Conservation (phyloP, 768 basidiomycete species). For the Tylopilus sp. region DNA sequence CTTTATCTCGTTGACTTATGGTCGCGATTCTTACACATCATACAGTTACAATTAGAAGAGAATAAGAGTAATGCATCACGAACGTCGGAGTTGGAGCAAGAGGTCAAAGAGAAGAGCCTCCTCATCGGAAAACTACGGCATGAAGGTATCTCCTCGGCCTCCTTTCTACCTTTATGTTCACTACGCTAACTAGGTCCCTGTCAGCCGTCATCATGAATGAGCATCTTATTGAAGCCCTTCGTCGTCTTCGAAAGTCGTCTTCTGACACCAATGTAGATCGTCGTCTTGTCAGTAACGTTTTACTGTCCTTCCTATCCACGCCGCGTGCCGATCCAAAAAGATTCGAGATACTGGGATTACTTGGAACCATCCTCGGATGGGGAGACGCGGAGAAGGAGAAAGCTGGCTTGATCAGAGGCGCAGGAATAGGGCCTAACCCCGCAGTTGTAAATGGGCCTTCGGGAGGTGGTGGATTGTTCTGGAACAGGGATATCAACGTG, state of each 20-base stretch:
- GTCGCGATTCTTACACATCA: conserved; percentile 2
- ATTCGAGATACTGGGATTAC: conserved; percentile 91
- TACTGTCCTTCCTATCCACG: conserved; percentile 85
- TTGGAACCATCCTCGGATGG: conserved; percentile 92
- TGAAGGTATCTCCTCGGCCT: conserved; percentile 61
- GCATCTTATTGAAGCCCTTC: conserved; percentile 96
- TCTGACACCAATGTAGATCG: conserved; percentile 88
- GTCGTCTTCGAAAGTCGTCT: conserved; percentile 82
- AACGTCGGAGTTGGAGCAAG: conserved; percentile 76
- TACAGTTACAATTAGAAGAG: conserved; percentile 73
- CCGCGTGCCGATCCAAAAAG: conserved; percentile 91
- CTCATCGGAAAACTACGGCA: conserved; percentile 94
- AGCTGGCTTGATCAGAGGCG: conserved; percentile 52
- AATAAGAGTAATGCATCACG: conserved; percentile 60
- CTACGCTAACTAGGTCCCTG: not conserved
- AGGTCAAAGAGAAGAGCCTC: conserved; percentile 93
- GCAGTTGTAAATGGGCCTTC: conserved; percentile 17
- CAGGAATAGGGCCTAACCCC: conserved; percentile 52
- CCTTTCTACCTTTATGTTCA: not conserved
- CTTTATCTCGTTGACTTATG: not conserved
- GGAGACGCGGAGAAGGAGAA: conserved; percentile 86
- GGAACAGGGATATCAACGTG: conserved; percentile 23
- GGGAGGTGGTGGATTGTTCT: conserved; percentile 20
- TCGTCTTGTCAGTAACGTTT: conserved; percentile 89
- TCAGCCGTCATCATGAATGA: conserved; percentile 95